A percentile compares a stretch with the other conserved stretches of the same genome.
phyloP scores from a whole-genome alignment of 106 monocot species.

The Vanilla planifolia region DNA sequence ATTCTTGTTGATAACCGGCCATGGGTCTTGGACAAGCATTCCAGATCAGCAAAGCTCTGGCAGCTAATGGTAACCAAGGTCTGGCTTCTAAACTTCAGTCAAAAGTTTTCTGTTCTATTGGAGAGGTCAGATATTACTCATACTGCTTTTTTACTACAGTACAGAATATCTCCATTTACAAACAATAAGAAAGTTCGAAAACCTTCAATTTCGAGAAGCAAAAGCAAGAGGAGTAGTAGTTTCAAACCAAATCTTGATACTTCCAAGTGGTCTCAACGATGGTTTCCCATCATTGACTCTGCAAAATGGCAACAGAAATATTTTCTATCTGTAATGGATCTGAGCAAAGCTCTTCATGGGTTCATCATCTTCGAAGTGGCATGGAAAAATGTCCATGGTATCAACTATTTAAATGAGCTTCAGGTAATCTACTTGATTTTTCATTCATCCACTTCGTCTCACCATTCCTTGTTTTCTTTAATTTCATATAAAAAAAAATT shows the following conservation, averaged over 20 bases:
- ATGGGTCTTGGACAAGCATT: slow-evolving; percentile 64
- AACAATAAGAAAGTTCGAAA: too few species aligned
- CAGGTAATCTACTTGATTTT: slow-evolving; percentile 45
- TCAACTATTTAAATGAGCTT: slow-evolving; percentile 93
- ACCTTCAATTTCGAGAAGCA: too few species aligned
- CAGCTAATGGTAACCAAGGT: slow-evolving; percentile 99
- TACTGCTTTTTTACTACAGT: too few species aligned
- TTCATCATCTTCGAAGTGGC: slow-evolving; percentile 95
- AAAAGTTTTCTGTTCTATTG: slow-evolving; percentile 4
- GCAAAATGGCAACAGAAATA: slow-evolving; percentile 45
- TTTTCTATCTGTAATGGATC: slow-evolving; percentile 62
- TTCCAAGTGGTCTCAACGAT: slow-evolving; percentile 27
- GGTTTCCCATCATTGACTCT: slow-evolving; percentile 73
- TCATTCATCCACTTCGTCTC: too few species aligned
- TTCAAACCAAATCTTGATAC: slow-evolving; percentile 23
- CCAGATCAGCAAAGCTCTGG: slow-evolving; percentile 73
- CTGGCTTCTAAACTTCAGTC: not conserved
- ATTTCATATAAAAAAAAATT: not conserved
- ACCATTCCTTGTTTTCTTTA: too few species aligned
- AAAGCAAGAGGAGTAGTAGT: slow-evolving; percentile 29
- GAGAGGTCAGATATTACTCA: too few species aligned
- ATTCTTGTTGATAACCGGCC: slow-evolving; percentile 91
- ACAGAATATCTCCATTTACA: slow-evolving; percentile 91
- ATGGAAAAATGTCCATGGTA: slow-evolving; percentile 82
- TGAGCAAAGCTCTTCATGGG: slow-evolving; percentile 80